Base-by-base conservation (phyloP, 2,329 filamentous ascomycete genomes). In the Cytospora leucostoma region DNA sequence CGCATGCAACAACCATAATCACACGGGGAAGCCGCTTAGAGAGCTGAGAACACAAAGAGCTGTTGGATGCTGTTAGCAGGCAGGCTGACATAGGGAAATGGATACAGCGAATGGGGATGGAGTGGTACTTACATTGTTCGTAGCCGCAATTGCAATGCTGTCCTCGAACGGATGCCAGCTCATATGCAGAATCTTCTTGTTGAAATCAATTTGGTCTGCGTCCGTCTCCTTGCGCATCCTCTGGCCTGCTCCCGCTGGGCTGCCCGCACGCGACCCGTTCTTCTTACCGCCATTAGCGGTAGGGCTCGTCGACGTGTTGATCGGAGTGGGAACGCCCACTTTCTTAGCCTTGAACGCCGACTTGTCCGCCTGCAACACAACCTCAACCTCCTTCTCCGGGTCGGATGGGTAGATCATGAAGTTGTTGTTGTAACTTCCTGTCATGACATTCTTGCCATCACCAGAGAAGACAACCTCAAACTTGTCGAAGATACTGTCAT, bases 131-230 rank as follows among this genome's bases (percentile, higher is more conserved):
- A 98, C 95, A 79, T 99, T 99, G 84, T 99, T 99, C 68, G 95
- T 99, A 66, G 95, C 95, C 70, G 95, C 95, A 82, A 99, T 99
- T 63, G 95, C 95, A 79, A 99, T 99, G 80, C 94, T 98, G 80
- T 99, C 94, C 79, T 99, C 95, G 73, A 96, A 97, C 56, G 95
- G 95, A 87, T 99, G 95, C 95, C 95, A 99, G 80, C 94, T 98
- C 95, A 99, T 99, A 77, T 99, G 95, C 74, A 99, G 77, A 72
- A 99, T 99, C 86, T 99, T 99, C 86, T 98, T 99, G 85, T 98
- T 98, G 79, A 98, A 99, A 78, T 99, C 95, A 77, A 98, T 98
- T 80, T 98, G 94, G 77, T 99, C 94, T 64, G 95, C 95, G 77
- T 99, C 95, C 59, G 95, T 99, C 82, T 99, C 95, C 81, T 97